Evolutionary conservation across 192 early-diverging fungal species (phyloP), one percentile per base, ranked within the genome.

Genomic region (Coemansia aciculifera): DNA sequence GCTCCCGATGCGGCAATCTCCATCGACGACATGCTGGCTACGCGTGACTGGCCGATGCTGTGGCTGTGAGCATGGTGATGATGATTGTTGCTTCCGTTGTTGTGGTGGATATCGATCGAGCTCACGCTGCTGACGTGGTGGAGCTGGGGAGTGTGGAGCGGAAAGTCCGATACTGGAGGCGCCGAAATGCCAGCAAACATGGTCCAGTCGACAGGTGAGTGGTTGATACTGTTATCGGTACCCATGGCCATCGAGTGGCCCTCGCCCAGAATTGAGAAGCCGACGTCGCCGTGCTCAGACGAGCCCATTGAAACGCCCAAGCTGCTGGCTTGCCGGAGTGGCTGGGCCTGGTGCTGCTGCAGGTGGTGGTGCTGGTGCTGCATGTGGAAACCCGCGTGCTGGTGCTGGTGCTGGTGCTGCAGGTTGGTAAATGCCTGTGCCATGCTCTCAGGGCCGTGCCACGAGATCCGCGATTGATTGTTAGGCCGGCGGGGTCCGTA

Each of bases 361-460:
- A 54, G 64, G 34, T 66, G 66, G 15, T 67, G 66, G 13, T 66
- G 54, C 17, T 61, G 67, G 32, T 60, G 46, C 46, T 68, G 66
- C 10, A 46, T 23, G 24, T 60, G 38, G 37, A 56, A 57, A 29
- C 54, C 31, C 54, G 54, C 31, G 21, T 71, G 77, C 62, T 74
- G 44, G 17, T 71, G 77, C 59, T 74, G 44, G 17, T 71, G 77
- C 62, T 73, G 43, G 31, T 79, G 69, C 29, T 77, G 80, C 10
- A 71, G 15, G 32, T 61, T 65, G 48, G 67, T 62, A 49, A 83
- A 76, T 2, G 75, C 75, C 59, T 83, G 80, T 13, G 59, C 66
- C 63, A 83, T 65, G 60, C 71, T 83, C 29, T 83, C 80, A 15
- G 80, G 43, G 3, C 80, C 80, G 42, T 83, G 80, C 80, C 80